These are phyloP conservation scores for Annulohypoxylon truncatum DNA, from an alignment of 2,329 filamentous ascomycete genomes.

Conservation along the genomic window DNA sequence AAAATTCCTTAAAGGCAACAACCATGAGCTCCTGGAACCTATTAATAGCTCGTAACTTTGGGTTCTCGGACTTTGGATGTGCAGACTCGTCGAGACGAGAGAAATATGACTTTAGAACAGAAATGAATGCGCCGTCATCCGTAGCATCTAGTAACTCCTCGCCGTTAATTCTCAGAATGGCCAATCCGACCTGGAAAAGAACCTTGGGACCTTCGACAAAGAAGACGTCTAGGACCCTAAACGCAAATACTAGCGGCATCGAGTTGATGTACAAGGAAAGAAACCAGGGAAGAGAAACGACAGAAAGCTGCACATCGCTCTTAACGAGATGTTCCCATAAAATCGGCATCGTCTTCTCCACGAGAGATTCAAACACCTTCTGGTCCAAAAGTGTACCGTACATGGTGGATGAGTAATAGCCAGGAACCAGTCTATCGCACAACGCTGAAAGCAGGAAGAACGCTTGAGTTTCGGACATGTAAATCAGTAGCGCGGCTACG, in stretches of 20 bases:
- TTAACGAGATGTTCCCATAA: conserved; percentile 98
- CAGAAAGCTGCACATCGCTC: conserved; percentile 95
- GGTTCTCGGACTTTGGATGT: conserved; percentile 94
- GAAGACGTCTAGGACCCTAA: conserved; percentile 95
- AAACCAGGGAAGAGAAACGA: conserved; percentile 98
- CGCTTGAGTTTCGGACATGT: conserved; percentile 95
- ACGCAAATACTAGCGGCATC: conserved; percentile 98
- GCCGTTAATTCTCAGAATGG: conserved; percentile 96
- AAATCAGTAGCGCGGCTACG: conserved; percentile 96
- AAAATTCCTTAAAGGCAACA: conserved; percentile 98
- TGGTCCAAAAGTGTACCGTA: conserved; percentile 97
- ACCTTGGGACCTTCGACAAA: conserved; percentile 98
- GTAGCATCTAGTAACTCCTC: conserved; percentile 93
- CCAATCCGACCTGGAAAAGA: conserved; percentile 93
- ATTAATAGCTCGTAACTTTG: conserved; percentile 92
- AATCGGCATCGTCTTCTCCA: conserved; percentile 99
- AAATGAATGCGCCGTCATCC: conserved; percentile 97
- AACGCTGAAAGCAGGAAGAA: conserved; percentile 93
- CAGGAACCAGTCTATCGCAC: conserved; percentile 91
- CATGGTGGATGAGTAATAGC: conserved; percentile 99
- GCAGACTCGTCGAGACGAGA: conserved; percentile 92
- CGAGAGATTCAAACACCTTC: conserved; percentile 95
- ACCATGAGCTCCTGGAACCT: conserved; percentile 99
- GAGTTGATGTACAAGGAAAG: conserved; percentile 98
- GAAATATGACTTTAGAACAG: conserved; percentile 94